Evolutionary conservation across 2,329 filamentous ascomycete genomes (phyloP).

Genomic region (Truncatella angustata): DNA sequence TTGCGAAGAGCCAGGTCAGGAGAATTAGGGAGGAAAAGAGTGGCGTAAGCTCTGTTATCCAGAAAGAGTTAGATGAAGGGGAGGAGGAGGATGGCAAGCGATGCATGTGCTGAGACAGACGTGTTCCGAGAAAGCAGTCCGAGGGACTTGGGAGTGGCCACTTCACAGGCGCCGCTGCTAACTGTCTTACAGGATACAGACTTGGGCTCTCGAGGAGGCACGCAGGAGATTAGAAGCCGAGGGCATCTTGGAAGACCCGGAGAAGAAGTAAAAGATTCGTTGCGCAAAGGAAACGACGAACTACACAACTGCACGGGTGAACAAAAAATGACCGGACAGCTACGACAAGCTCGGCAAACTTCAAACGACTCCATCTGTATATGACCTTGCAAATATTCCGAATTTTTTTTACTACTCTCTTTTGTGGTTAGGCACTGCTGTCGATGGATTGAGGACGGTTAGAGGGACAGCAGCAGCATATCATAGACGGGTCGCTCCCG

Average conservation of each 20-base stretch:
- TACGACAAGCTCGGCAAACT: background rate
- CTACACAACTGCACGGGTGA: background rate
- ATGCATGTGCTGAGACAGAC: too few relatives aligned
- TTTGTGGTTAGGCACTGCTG: background rate
- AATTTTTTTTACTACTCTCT: conserved; percentile 4
- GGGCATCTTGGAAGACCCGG: conserved; percentile 82
- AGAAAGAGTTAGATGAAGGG: conserved; percentile 1
- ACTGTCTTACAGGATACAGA: conserved; percentile 76
- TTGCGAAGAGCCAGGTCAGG: conserved; percentile 12
- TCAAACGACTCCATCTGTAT: conserved; percentile 7
- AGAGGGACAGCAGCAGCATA: conserved; percentile 8
- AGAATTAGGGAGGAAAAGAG: conserved; percentile 17
- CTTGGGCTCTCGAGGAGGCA: conserved; percentile 97
- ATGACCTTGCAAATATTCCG: conserved; percentile 10
- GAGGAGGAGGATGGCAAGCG: background rate
- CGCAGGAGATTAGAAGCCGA: conserved; percentile 92
- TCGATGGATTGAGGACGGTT: background rate
- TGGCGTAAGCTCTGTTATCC: too few relatives aligned
- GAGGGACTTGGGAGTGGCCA: background rate
- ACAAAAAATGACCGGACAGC: background rate
- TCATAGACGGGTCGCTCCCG: conserved; percentile 12
- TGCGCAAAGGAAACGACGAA: background rate
- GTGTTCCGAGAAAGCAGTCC: too few relatives aligned
- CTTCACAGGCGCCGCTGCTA: conserved; percentile 19
- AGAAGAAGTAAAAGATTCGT: conserved; percentile 45